A percentile compares a stretch with the other conserved stretches of the same genome.
phyloP scores from a whole-genome alignment of 2,329 filamentous ascomycete genomes.

The Apiospora pterosperma region DNA sequence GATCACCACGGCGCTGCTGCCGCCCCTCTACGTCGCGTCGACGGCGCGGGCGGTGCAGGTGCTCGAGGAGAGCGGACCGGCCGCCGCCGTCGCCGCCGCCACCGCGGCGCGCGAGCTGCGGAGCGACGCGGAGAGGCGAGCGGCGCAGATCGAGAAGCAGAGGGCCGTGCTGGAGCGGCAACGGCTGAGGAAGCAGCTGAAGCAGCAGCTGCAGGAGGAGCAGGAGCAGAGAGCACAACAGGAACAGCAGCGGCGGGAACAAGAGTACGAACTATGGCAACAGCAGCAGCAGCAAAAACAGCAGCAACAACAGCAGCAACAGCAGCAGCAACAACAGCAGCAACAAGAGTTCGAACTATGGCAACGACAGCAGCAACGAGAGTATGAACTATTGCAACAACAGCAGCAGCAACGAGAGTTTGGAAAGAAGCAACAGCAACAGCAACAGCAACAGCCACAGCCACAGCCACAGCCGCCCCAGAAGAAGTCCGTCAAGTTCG shows the following conservation, averaged over 20 bases:
- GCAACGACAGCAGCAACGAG: too few species aligned
- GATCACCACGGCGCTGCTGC: background rate
- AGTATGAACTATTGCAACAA: too few species aligned
- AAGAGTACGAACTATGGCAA: too few species aligned
- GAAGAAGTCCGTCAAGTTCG: background rate
- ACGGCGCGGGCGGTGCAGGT: background rate
- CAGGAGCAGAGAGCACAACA: background rate
- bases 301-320: too few species aligned
- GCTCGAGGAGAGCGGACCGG: background rate
- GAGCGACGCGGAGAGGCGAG: background rate
- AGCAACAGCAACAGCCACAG: too few species aligned
- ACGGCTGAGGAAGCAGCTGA: background rate
- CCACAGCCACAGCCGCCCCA: background rate
- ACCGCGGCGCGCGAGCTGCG: background rate
- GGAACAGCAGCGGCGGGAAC: too few species aligned
- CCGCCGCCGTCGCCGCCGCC: too few species aligned
- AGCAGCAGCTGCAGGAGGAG: background rate
- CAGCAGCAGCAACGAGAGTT: background rate
- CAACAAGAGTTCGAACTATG: too few species aligned
- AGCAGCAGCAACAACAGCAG: too few species aligned
- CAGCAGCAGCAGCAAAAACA: too few species aligned
- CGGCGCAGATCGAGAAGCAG: background rate
- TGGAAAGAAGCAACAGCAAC: too few species aligned
- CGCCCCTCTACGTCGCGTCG: background rate
- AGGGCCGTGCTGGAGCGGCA: background rate